Conservation (phyloP, 306 rosid species). For the Potentilla sterilis region DNA sequence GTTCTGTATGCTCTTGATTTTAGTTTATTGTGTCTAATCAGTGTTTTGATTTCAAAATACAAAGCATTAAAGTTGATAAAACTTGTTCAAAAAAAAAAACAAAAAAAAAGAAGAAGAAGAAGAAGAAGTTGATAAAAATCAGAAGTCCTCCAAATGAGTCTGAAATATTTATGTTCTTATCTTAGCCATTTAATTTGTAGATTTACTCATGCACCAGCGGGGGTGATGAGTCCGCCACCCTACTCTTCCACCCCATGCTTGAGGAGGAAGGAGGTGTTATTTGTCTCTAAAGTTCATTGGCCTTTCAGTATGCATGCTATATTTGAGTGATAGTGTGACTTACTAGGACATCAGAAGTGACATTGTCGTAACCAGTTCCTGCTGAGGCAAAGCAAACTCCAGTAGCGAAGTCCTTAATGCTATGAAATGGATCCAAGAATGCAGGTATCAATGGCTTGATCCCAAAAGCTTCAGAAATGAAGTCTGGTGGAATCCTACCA, state of each 20-base stretch:
- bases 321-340: slow-evolving; percentile 26
- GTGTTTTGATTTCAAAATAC: too few relatives aligned
- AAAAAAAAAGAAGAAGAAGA: too few relatives aligned
- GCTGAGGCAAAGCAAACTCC: slow-evolving; percentile 73
- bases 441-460: slow-evolving; percentile 50
- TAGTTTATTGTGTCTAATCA: neutral
- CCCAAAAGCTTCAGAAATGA: slow-evolving; percentile 51
- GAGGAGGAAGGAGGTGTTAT: neutral
- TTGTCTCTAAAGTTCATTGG: neutral
- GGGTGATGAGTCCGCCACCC: neutral
- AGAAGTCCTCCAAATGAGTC: neutral
- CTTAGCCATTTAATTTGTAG: neutral
- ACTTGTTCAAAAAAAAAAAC: too few relatives aligned
- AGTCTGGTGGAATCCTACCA: slow-evolving; percentile 51
- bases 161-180: neutral
- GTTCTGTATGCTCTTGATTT: neutral
- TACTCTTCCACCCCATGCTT: neutral
- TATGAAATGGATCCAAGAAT: slow-evolving; percentile 46
- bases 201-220: neutral
- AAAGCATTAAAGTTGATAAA: neutral
- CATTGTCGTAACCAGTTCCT: slow-evolving; percentile 61
- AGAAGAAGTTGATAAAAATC: neutral
- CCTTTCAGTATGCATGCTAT: neutral
- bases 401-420: slow-evolving; percentile 41
- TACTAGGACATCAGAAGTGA: slow-evolving; percentile 52